These are phyloP conservation scores for Camellia sinensis DNA, from an alignment of 148 eudicot genomes.

Conservation along the genomic window DNA sequence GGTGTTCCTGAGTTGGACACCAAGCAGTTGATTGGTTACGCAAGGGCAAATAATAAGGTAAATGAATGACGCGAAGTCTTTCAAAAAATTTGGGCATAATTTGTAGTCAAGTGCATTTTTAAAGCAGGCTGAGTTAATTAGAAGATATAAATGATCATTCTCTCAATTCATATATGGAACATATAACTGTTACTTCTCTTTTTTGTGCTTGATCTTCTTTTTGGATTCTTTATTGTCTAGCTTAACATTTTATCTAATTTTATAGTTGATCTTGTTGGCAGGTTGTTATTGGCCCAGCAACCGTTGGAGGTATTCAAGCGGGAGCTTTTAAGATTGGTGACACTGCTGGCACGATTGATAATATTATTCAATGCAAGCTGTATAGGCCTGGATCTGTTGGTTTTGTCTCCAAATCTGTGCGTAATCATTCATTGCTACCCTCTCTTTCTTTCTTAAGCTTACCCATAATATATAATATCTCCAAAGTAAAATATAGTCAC, in stretches of 20 bases:
- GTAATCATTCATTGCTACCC: constrained; percentile 20
- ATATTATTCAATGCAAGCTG: constrained; percentile 81
- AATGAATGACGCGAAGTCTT: background rate
- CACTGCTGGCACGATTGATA: constrained; percentile 92
- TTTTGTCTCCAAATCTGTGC: constrained; percentile 93
- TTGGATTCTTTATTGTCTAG: background rate
- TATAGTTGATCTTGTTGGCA: constrained; percentile 17
- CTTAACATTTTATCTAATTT: background rate
- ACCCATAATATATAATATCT: background rate
- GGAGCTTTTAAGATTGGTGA: constrained; percentile 98
- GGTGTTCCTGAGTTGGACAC: constrained; percentile 93
- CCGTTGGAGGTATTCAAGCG: constrained; percentile 98
- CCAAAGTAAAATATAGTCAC: background rate
- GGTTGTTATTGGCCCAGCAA: constrained; percentile 95
- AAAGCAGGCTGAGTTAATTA: background rate
- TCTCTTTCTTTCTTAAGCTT: background rate
- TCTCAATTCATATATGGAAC: background rate
- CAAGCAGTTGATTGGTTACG: constrained; percentile 83
- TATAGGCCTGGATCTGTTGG: constrained; percentile 99
- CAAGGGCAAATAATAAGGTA: constrained; percentile 89
- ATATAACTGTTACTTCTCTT: background rate
- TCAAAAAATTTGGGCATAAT: background rate
- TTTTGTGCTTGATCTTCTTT: background rate
- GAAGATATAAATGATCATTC: background rate
- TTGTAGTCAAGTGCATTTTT: background rate